phyloP scores from a whole-genome alignment of 208 protist species.

The Acanthamoeba triangularis region DNA sequence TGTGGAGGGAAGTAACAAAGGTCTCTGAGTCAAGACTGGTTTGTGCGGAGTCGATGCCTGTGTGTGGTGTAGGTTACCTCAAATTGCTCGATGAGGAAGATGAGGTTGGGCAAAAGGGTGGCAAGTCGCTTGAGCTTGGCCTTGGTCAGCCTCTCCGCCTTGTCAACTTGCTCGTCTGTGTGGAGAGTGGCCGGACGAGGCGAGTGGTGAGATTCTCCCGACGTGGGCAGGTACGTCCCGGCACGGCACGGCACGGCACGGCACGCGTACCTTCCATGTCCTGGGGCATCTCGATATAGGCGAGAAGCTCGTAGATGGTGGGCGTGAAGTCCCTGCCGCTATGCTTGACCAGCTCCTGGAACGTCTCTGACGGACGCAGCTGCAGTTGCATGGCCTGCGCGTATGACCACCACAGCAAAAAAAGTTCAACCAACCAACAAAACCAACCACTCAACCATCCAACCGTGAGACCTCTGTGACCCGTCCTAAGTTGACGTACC shows the following conservation, averaged over 20 bases:
- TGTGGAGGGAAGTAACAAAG: neutral
- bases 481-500: neutral
- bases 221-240: too few relatives aligned
- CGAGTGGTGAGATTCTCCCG: too few relatives aligned
- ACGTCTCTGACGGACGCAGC: conserved; percentile 21
- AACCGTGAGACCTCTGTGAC: neutral
- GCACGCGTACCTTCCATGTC: neutral
- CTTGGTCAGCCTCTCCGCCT: conserved; percentile 57
- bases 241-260: too few relatives aligned
- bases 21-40: too few relatives aligned
- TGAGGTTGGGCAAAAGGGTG: conserved; percentile 66
- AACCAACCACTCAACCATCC: neutral
- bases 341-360: conserved; percentile 52
- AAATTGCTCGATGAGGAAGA: conserved; percentile 76
- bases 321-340: conserved; percentile 64
- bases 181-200: neutral
- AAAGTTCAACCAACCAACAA: neutral
- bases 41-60: too few relatives aligned
- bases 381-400: conserved; percentile 50
- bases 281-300: conserved; percentile 31
- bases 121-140: conserved; percentile 62
- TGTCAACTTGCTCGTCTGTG: neutral
- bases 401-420: neutral
- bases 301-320: conserved; percentile 68
- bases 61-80: too few relatives aligned